phyloP scores from a whole-genome alignment of 371 early-diverging fungal species.

The Saksenaea vasiformis region DNA sequence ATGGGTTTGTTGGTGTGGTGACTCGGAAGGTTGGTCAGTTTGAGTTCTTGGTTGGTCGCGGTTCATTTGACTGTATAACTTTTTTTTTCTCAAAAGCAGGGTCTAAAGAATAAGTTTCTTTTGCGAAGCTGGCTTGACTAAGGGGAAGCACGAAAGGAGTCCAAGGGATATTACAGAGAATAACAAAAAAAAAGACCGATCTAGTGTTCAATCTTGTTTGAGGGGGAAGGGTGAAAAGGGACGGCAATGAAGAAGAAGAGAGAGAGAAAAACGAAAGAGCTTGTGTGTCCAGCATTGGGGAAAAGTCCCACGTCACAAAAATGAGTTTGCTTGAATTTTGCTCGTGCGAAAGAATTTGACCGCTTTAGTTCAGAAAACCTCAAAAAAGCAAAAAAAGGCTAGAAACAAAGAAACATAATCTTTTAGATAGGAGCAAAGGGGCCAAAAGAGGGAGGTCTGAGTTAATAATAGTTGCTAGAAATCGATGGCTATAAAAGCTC shows the following conservation, averaged over 20 bases:
- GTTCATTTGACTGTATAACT: neutral
- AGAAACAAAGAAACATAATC: neutral
- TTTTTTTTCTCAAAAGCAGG: neutral
- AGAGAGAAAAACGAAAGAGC: neutral
- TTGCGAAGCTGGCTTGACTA: neutral
- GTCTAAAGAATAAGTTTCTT: neutral
- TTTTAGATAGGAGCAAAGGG: conserved; percentile 1
- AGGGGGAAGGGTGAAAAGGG: neutral
- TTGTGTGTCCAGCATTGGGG: neutral
- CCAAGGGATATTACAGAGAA: neutral
- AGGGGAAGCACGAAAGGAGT: neutral
- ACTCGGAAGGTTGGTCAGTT: neutral
- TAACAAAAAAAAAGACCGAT: neutral
- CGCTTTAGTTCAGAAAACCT: neutral
- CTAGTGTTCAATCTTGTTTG: neutral
- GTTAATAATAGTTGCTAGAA: neutral
- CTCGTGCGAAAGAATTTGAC: neutral
- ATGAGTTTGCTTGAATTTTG: neutral
- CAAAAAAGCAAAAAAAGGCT: neutral
- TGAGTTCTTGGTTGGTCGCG: neutral
- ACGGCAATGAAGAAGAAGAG: neutral
- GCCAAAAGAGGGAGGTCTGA: neutral
- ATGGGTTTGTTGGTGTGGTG: neutral
- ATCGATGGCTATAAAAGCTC: neutral
- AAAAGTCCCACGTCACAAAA: no score